Base-by-base conservation (phyloP, 306 rosid genomes). In the Ammopiptanthus mongolicus region DNA sequence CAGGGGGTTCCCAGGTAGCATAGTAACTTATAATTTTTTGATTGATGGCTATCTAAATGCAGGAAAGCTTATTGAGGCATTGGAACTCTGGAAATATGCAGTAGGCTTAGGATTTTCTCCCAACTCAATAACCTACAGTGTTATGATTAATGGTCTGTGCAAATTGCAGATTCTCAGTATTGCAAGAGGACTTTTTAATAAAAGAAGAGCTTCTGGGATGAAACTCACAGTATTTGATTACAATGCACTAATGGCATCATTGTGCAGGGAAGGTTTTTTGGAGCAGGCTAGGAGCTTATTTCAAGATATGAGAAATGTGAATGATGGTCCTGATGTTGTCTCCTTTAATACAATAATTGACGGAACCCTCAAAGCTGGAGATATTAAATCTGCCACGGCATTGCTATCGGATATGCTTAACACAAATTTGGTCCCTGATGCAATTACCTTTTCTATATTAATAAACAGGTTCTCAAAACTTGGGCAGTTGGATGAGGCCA, bases 91-190 rank as follows among this genome's bases (percentile, higher is more conserved):
- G 89, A 88, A 88, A 75, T 39, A 19, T 74, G 90, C 75, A 52
- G n/a, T 87, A 9, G 84, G 85, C 51, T 69, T 72, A 22, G 92
- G 96, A 56, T 29, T 83, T 67, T 81, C 66, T 70, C 96, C 90
- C 10, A 81, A 91, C 50, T 65, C 90, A 37, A 5, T 39, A 60
- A 90, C 97, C 6, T 90, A 77, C 14, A 78, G 87, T 76, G 46
- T 88, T 36, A 78, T 91, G 84, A 88, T 95, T 52, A 82, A 78
- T 82, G 98, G 98, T 71, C 81, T 95, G 64, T 95, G 98, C 87
- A 86, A 88, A 79, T 86, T 81, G 87, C 90, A 86, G 39, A 77
- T 91, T 78, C 80, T 87, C 52, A 83, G 74, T 21, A 47, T 95
- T 61, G 98, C 96, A 50, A 91, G 76, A 83, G 98, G 97, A 61